Evolutionary conservation across 2,329 filamentous ascomycete species (phyloP).

Genomic region (Tolypocladium capitatum): DNA sequence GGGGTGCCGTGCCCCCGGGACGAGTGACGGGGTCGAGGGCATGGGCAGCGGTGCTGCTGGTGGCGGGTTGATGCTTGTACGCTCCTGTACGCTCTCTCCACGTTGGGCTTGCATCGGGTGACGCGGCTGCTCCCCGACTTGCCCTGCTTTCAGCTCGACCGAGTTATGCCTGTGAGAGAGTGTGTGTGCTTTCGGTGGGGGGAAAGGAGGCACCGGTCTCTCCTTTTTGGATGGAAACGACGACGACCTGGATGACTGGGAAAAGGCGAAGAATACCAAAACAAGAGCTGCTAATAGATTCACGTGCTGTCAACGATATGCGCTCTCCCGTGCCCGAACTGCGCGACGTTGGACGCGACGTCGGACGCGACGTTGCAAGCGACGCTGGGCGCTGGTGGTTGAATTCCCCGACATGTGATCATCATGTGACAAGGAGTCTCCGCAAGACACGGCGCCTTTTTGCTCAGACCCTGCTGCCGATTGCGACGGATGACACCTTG

Average conservation of each 20-base stretch:
- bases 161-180: neutral
- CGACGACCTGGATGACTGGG: neutral
- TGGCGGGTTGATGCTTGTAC: slow-evolving; percentile 1
- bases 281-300: neutral
- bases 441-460: neutral
- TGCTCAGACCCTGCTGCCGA: neutral
- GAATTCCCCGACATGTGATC: neutral
- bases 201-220: neutral
- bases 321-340: neutral
- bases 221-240: neutral
- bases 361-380: neutral
- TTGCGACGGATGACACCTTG: neutral
- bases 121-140: neutral
- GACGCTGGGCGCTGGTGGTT: neutral
- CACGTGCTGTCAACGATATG: no score
- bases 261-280: neutral
- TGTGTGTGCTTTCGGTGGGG: neutral
- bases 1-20: neutral
- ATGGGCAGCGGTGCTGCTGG: neutral
- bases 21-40: neutral
- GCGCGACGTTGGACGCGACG: neutral
- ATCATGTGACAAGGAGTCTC: neutral
- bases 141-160: neutral
- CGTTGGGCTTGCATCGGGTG: neutral
- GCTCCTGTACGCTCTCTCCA: neutral